A percentile compares a stretch with the other conserved stretches of the same genome.
Evolutionary conservation across 306 rosid species (phyloP).

Genomic region (Gastrolobium bilobum): DNA sequence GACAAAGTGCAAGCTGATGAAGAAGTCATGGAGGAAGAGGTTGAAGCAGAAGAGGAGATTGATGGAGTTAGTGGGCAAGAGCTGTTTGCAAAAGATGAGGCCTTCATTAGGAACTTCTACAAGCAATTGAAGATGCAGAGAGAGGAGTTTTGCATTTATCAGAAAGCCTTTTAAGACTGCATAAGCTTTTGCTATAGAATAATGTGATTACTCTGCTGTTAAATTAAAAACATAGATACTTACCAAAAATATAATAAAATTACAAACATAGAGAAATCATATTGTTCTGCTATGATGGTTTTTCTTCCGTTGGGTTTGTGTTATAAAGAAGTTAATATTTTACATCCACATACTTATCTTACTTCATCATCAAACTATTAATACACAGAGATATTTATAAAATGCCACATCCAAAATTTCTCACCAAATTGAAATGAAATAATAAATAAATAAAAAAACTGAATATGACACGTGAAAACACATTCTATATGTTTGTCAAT

Average conservation of each 20-base stretch:
- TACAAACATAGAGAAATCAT: constrained; percentile 30
- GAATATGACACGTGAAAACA: no score
- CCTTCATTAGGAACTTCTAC: constrained; percentile 80
- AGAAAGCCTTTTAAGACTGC: constrained; percentile 50
- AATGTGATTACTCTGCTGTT: not conserved
- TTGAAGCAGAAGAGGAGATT: constrained; percentile 42
- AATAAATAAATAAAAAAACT: no score
- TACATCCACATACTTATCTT: no score
- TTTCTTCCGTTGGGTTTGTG: constrained; percentile 36
- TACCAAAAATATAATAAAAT: no score
- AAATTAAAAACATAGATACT: constrained; percentile 41
- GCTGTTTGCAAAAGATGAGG: constrained; percentile 72
- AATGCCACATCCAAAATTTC: no score
- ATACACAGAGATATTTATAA: no score
- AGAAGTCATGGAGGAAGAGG: constrained; percentile 40
- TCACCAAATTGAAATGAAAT: no score
- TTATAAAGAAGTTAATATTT: no score
- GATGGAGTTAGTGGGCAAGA: constrained; percentile 68
- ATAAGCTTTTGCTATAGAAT: constrained; percentile 19
- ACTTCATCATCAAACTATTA: no score
- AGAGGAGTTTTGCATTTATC: constrained; percentile 76
- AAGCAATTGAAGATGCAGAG: constrained; percentile 88
- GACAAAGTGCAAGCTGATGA: constrained; percentile 54
- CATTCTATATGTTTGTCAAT: no score
- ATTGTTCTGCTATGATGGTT: constrained; percentile 37